A percentile compares a stretch with the other conserved stretches of the same genome.
Evolutionary conservation across 106 monocot genomes (phyloP).

Genomic region (Dendrobium nobile): DNA sequence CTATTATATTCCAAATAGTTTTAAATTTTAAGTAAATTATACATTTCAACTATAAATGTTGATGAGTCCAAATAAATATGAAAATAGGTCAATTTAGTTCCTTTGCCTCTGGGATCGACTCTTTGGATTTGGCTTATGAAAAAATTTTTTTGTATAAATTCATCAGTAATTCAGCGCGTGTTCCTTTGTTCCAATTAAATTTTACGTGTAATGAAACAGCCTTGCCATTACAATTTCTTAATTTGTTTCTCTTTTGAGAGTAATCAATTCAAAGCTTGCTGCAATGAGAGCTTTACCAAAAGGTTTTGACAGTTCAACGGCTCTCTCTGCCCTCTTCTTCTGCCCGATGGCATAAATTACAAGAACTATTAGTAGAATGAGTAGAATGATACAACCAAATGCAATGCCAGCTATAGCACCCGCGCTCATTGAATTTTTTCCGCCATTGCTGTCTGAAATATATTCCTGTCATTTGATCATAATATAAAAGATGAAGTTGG

Average conservation of each 20-base stretch:
- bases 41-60: too few relatives aligned
- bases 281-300: constrained; percentile 49
- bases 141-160: too few relatives aligned
- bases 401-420: constrained; percentile 47
- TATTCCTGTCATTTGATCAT: neutral
- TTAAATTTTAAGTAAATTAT: too few relatives aligned
- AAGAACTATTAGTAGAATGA: constrained; percentile 28
- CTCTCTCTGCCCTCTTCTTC: constrained; percentile 60
- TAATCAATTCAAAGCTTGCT: neutral
- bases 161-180: too few relatives aligned
- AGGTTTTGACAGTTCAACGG: constrained; percentile 35
- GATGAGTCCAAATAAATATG: too few relatives aligned
- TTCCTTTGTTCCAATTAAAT: too few relatives aligned
- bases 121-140: too few relatives aligned
- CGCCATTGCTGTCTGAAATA: constrained; percentile 18
- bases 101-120: too few relatives aligned
- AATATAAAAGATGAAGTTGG: neutral
- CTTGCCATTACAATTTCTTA: too few relatives aligned
- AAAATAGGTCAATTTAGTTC: too few relatives aligned
- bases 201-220: too few relatives aligned
- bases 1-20: too few relatives aligned
- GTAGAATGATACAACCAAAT: constrained; percentile 35
- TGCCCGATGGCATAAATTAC: constrained; percentile 57
- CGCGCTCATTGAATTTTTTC: constrained; percentile 28
- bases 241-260: neutral